Evolutionary conservation across 768 basidiomycete genomes (phyloP), one percentile per base, ranked within the genome.

Genomic region (Leccinum ochraceum): DNA sequence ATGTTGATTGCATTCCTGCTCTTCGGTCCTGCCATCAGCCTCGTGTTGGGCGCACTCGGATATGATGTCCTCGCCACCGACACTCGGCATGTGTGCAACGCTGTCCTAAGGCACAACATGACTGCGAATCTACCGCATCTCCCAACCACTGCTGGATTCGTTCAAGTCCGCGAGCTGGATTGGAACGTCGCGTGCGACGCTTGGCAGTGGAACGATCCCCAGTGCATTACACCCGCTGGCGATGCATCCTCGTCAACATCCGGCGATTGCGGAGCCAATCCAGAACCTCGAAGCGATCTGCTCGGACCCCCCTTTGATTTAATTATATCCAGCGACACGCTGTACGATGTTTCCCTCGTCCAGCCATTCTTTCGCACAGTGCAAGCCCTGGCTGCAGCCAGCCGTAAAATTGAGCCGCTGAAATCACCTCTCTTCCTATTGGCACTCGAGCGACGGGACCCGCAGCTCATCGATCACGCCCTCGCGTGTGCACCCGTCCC

Each of bases 21-120:
- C 30, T 14, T 50, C 57, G 53, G 30, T 24, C 53, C 13, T 64
- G 26, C 48, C 53, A 42, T 55, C 61, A 86, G 88, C 50, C 84
- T 95, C 50, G 82, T 83, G 20, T 76, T 94, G 61, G 75, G 81
- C 59, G 80, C 84, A n/a, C 77, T 88, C 39, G 89, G 88, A 62
- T 93, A 87, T 80, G 80, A 88, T 61, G 87, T 92, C 48, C 79
- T 90, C 34, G 86, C 90, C 2, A 94, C 92, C 1, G 93, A 95
- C 73, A 81, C 87, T 14, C 75, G 77, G 22, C 78, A 81, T 60
- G 86, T 93, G 60, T 81, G 91, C 56, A 68, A 78, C 44, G 74
- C 85, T 30, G 88, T 93, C 32, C 84, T 94, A 51, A 63, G 71
- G 34, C 75, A 67, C 49, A 95, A 95, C 74, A 79, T 93, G 64